Conservation (phyloP, 257 asterid genomes). For the Nicotiana noctiflora region DNA sequence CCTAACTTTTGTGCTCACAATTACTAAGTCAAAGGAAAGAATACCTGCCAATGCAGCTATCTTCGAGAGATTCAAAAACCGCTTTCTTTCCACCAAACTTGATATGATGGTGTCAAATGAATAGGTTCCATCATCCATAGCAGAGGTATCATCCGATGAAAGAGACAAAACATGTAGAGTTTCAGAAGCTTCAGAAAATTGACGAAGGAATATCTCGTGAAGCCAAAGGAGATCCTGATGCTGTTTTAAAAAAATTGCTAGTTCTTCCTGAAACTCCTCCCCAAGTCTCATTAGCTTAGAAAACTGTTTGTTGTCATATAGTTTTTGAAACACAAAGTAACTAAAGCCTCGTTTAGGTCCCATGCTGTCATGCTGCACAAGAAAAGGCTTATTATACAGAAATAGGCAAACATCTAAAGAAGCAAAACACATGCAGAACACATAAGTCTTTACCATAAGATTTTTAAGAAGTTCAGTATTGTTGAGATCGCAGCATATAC, state of each 20-base stretch:
- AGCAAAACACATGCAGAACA: neutral
- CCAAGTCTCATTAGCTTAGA: conserved; percentile 84
- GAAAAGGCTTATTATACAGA: conserved; percentile 1
- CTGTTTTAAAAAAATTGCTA: conserved; percentile 59
- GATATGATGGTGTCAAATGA: conserved; percentile 21
- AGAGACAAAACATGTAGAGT: conserved; percentile 69
- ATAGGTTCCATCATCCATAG: conserved; percentile 30
- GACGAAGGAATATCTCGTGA: conserved; percentile 80
- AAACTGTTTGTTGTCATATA: conserved; percentile 57
- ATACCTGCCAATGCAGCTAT: conserved; percentile 86
- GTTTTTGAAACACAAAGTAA: conserved; percentile 75
- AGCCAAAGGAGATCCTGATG: conserved; percentile 86
- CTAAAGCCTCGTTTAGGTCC: conserved; percentile 93
- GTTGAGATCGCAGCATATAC: conserved; percentile 60
- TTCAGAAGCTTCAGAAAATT: conserved; percentile 83
- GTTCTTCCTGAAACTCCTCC: conserved; percentile 80
- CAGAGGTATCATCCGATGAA: conserved; percentile 41
- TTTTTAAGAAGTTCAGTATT: conserved; percentile 73
- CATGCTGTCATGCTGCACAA: conserved; percentile 72
- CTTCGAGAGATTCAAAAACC: conserved; percentile 73
- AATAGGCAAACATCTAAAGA: conserved; percentile 8
- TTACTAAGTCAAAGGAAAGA: conserved; percentile 9
- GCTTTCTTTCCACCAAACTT: conserved; percentile 68
- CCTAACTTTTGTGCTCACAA: neutral
- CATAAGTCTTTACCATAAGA: conserved; percentile 59